Base-by-base conservation (phyloP, 2,329 filamentous ascomycete species). In the Phoma sp. region DNA sequence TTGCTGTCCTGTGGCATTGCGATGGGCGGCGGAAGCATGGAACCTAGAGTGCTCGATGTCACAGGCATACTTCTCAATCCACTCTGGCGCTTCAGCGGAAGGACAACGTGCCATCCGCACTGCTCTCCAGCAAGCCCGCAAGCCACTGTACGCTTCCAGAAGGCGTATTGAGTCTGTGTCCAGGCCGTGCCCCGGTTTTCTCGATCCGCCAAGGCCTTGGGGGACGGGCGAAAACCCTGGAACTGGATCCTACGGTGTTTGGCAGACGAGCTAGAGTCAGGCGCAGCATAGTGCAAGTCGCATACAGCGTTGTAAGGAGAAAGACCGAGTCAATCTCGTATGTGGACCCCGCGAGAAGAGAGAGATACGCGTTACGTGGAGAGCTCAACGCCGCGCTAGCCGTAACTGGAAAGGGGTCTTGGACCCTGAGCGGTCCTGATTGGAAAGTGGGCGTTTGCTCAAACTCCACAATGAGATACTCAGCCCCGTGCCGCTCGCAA, bases 401-500 rank as follows among this genome's bases (percentile, higher is more conserved):
- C 41, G 30, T 8, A 41, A 32, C 23, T 6, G 25, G 37, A 49
- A 8, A 50, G 46, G 52, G 52, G 52, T 37, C 22, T 23, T 42
- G 37, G 52, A 55, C 52, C 52, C 52, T 55, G 52, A 46, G 45
- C 4, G 22, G 10, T 11, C 32, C 32, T 33, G 32, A 33, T 33
- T 33, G 32, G 32, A 8, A 33, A 9, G 13, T 11, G 7, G 4
- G 10, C 4, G 32, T 33, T 33, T 13, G 7, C 47, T 47, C 32
- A 18, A 42, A 51, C 46, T 40, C 41, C 38, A 50, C 37, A 46
- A 27, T 30, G 27, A 32, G n/a, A 13, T n/a, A 50, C 52, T 55
- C 52, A 55, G 52, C 52, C 52, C 52, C 52, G 52, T 55, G 42
- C 47, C 47, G 42, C 47, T 51, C 43, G 52, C 52, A 55, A 47